Percentiles rank a stretch among this genome's conserved stretches.
Evolutionary conservation across 2,329 filamentous ascomycete species (phyloP).

Genomic region (Escovopsis sp.): DNA sequence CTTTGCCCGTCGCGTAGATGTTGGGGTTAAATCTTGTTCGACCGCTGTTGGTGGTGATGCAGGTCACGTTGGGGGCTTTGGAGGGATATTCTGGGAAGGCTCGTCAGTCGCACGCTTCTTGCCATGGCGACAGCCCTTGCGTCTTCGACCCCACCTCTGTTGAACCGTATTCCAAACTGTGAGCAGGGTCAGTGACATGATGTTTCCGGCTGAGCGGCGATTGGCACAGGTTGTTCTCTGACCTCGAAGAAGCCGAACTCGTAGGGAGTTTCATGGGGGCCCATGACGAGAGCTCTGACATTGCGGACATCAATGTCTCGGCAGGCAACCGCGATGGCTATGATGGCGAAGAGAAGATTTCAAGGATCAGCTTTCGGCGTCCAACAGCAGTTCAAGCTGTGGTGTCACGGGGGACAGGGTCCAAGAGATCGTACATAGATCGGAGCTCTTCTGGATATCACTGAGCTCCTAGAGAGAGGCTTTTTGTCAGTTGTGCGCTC

Average conservation of each 20-base stretch:
- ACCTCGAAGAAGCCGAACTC: conserved; percentile 97
- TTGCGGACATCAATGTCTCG: conserved; percentile 79
- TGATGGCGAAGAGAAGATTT: not conserved
- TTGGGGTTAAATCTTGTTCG: conserved; percentile 90
- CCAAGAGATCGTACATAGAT: conserved; percentile 52
- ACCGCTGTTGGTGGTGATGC: conserved; percentile 78
- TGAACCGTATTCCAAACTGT: conserved; percentile 64
- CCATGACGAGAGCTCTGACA: conserved; percentile 77
- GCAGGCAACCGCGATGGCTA: conserved; percentile 76
- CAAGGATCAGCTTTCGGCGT: not conserved
- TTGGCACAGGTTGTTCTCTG: conserved; percentile 12
- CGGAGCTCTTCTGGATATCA: conserved; percentile 68
- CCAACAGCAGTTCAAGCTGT: not conserved
- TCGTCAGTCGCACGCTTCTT: not conserved
- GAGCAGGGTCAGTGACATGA: conserved; percentile 1
- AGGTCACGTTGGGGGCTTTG: conserved; percentile 45
- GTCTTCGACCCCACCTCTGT: conserved; percentile 39
- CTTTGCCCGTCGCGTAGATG: conserved; percentile 81
- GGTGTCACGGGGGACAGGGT: not conserved
- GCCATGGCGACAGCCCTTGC: not conserved
- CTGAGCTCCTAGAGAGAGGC: conserved; percentile 52
- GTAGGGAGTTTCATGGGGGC: conserved; percentile 87
- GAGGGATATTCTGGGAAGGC: conserved; percentile 59
- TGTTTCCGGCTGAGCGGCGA: no score
- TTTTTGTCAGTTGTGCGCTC: conserved; percentile 3